Conservation (phyloP, 257 asterid species). For the Scutellaria minor region DNA sequence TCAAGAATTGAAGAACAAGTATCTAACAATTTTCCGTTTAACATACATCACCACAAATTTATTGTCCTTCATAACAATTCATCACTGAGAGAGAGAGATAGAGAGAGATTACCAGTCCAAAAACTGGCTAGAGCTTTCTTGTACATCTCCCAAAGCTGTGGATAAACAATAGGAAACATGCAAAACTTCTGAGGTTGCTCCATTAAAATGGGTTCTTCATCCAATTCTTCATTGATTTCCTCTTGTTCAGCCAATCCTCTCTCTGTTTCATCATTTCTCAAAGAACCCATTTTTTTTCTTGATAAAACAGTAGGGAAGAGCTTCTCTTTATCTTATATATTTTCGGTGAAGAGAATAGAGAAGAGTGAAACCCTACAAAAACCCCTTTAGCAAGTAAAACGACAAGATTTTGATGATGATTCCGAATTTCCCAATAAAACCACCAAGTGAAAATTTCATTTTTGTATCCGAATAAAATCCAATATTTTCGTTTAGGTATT, state of each 20-base stretch:
- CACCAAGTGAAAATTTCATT: slow-evolving; percentile 7
- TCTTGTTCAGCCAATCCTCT: slow-evolving; percentile 33
- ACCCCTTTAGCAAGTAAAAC: slow-evolving; percentile 44
- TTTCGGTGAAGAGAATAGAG: slow-evolving; percentile 13
- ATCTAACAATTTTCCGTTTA: slow-evolving; percentile 12
- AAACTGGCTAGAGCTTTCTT: slow-evolving; percentile 79
- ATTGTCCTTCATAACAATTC: background rate
- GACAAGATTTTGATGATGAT: slow-evolving; percentile 39
- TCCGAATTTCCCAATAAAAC: slow-evolving; percentile 33
- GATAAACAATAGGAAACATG: slow-evolving; percentile 76
- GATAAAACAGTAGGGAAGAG: background rate
- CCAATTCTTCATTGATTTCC: slow-evolving; percentile 41
- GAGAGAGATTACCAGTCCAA: slow-evolving; percentile 60
- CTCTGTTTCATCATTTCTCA: slow-evolving; percentile 50
- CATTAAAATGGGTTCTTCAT: slow-evolving; percentile 71
- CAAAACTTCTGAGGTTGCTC: slow-evolving; percentile 69
- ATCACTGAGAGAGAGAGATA: background rate
- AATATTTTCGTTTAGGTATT: slow-evolving; percentile 21
- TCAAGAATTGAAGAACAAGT: slow-evolving; percentile 13
- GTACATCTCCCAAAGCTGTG: slow-evolving; percentile 85
- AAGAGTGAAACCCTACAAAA: slow-evolving; percentile 53
- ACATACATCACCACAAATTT: background rate
- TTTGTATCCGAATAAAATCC: slow-evolving; percentile 11
- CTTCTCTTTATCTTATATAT: slow-evolving; percentile 29
- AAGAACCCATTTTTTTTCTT: slow-evolving; percentile 56